phyloP scores from a whole-genome alignment of 495 filamentous ascomycete species.

The Sordaria brevicollis region DNA sequence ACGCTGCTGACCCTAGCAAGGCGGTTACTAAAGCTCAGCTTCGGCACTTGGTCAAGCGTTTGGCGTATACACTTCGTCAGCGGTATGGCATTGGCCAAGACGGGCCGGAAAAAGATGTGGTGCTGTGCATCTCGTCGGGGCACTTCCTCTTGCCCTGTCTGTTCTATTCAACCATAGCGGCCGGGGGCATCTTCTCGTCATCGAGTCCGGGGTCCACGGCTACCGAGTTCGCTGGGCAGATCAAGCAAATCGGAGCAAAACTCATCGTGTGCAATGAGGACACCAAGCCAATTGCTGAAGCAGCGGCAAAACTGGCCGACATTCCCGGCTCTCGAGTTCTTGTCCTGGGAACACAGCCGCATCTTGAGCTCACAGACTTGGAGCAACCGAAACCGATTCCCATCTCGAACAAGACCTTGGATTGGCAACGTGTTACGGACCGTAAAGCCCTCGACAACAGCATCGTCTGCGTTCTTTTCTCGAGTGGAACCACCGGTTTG shows the following conservation, averaged over 20 bases:
- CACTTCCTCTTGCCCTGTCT: slow-evolving; percentile 34
- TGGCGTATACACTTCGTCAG: slow-evolving; percentile 37
- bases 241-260: slow-evolving; percentile 34
- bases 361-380: slow-evolving; percentile 2
- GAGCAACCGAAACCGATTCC: neutral
- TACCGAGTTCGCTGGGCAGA: slow-evolving; percentile 32
- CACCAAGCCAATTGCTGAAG: slow-evolving; percentile 42
- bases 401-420: slow-evolving; percentile 6
- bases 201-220: slow-evolving; percentile 31
- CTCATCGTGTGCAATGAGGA: slow-evolving; percentile 42
- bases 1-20: slow-evolving; percentile 38
- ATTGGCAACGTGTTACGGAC: slow-evolving; percentile 39
- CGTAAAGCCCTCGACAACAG: slow-evolving; percentile 21
- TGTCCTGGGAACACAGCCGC: slow-evolving; percentile 14
- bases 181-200: slow-evolving; percentile 40
- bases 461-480: slow-evolving; percentile 64
- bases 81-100: slow-evolving; percentile 36
- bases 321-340: slow-evolving; percentile 34
- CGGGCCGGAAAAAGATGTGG: slow-evolving; percentile 40
- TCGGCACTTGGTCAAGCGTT: slow-evolving; percentile 29
- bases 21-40: slow-evolving; percentile 37
- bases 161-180: slow-evolving; percentile 40
- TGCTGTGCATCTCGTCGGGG: slow-evolving; percentile 39
- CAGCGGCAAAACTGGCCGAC: slow-evolving; percentile 50
- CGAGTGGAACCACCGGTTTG: slow-evolving; percentile 71